Base-by-base conservation (phyloP, 1,284 basidiomycete species). In the Moesziomyces aphidis region DNA sequence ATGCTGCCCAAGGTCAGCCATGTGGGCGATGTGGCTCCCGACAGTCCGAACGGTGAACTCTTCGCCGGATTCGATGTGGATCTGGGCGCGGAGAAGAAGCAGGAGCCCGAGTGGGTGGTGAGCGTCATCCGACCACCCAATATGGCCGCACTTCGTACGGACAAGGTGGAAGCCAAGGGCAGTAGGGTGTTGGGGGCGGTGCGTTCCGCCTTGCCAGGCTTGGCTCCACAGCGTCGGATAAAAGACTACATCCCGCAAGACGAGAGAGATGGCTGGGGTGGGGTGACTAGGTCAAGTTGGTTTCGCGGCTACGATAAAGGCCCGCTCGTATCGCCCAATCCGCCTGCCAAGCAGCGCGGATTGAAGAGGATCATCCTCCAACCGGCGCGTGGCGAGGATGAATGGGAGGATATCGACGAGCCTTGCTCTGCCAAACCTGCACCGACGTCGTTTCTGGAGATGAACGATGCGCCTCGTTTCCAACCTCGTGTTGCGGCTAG, bases 211-310 rank as follows among this genome's bases (percentile, higher is more conserved):
- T 57, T 52, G 43, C 58, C 52, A 26, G 22, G n/a, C 24, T 42
- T 58, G 26, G 50, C 47, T 1, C 42, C 50, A 21, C 48, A 44
- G 52, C 43, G 31, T 63, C 66, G 66, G 56, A 63, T 62, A 69
- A 63, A 60, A 31, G 31, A 8, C 28, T 46, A 19, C 17, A 11
- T 17, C 39, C 17, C 45, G 22, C 21, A 51, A 1, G 55, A 61
- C 9, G 61, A 66, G 5, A 42, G 58, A 21, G 72, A 74, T 50
- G 72, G 72, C 1, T 74, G 72, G 72, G 72, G 72, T 10, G 72
- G 72, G 1, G 23, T 74, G 17, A 70, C 62, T 1, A 28, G 72
- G 0, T 21, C 21, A 4, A 74, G 72, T 31, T 74, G 72, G 72
- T 74, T 74, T 49, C 59, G 58, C 1, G 23, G 17, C 5, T 43